phyloP scores from a whole-genome alignment of 352 stramenopile genomes.

The Pythium aristosporum region DNA sequence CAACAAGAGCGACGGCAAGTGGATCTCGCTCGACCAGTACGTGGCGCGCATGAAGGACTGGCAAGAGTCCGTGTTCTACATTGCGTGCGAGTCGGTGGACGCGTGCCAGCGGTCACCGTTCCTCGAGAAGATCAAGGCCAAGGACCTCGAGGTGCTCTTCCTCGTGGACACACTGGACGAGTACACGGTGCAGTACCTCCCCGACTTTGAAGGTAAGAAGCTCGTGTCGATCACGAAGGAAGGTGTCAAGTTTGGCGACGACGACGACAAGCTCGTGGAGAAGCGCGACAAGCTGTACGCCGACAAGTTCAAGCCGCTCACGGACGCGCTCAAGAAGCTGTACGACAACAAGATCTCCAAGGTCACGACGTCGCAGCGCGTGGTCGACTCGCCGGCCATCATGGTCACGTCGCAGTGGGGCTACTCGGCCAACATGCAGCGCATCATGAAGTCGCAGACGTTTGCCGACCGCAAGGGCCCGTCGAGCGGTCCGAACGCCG shows the following conservation, averaged over 20 bases:
- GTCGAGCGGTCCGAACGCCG: slow-evolving; percentile 47
- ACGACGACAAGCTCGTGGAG: slow-evolving; percentile 95
- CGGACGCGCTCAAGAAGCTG: slow-evolving; percentile 95
- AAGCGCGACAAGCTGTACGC: slow-evolving; percentile 96
- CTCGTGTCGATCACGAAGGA: slow-evolving; percentile 98
- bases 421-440: slow-evolving; percentile 99
- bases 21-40: slow-evolving; percentile 95
- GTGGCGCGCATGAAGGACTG: slow-evolving; percentile 98
- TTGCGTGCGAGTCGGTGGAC: slow-evolving; percentile 94
- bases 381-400: slow-evolving; percentile 93
- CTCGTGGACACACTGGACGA: slow-evolving; percentile 99
- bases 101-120: slow-evolving; percentile 95
- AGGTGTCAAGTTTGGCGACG: slow-evolving; percentile 98
- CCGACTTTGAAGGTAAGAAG: slow-evolving; percentile 95
- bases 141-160: slow-evolving; percentile 98
- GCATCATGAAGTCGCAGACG: slow-evolving; percentile 98
- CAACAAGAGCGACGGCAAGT: slow-evolving; percentile 91
- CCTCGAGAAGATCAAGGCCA: slow-evolving; percentile 95
- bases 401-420: slow-evolving; percentile 97
- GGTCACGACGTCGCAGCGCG: slow-evolving; percentile 94
- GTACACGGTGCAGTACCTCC: slow-evolving; percentile 95
- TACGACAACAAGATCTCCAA: slow-evolving; percentile 95
- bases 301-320: slow-evolving; percentile 95
- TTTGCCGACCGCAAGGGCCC: slow-evolving; percentile 85
- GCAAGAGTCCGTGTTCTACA: slow-evolving; percentile 99